phyloP scores from a whole-genome alignment of 441 rosid species.

The Croton laevigatus region DNA sequence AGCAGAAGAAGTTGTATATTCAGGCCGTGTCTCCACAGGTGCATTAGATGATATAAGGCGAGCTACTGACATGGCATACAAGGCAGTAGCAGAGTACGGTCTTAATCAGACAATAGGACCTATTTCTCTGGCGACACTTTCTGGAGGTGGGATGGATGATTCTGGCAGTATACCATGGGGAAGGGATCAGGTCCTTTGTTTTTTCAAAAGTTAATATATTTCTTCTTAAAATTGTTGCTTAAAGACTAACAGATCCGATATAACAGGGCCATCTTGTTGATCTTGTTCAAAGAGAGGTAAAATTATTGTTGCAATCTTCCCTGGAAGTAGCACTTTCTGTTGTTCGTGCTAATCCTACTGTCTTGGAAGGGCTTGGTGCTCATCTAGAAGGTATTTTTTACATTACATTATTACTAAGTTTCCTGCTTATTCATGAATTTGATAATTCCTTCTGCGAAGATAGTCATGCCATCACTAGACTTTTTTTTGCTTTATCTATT shows the following conservation, averaged over 20 bases:
- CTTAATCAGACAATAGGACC: slow-evolving; percentile 89
- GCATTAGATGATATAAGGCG: slow-evolving; percentile 95
- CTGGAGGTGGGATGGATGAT: slow-evolving; percentile 92
- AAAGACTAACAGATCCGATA: slow-evolving; percentile 22
- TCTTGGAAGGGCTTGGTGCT: slow-evolving; percentile 94
- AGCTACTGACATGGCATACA: slow-evolving; percentile 96
- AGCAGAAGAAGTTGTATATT: slow-evolving; percentile 91
- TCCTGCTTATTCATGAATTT: neutral
- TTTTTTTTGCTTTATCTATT: neutral
- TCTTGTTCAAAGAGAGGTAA: slow-evolving; percentile 94
- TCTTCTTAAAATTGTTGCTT: neutral
- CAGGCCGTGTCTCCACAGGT: slow-evolving; percentile 96
- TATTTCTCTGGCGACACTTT: slow-evolving; percentile 74
- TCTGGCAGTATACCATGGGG: slow-evolving; percentile 76
- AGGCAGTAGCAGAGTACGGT: slow-evolving; percentile 98
- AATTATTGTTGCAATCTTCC: slow-evolving; percentile 72
- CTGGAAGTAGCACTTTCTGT: slow-evolving; percentile 73
- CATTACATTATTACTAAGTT: neutral
- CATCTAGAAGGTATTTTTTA: slow-evolving; percentile 71
- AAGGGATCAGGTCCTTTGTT: slow-evolving; percentile 72
- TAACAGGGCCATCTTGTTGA: slow-evolving; percentile 90
- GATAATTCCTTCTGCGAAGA: neutral
- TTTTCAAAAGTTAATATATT: slow-evolving; percentile 1
- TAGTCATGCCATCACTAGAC: neutral
- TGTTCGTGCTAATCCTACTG: slow-evolving; percentile 81